These are phyloP conservation scores for Taphrina communis DNA, from an alignment of 1,139 yeast genomes.

Conservation along the genomic window DNA sequence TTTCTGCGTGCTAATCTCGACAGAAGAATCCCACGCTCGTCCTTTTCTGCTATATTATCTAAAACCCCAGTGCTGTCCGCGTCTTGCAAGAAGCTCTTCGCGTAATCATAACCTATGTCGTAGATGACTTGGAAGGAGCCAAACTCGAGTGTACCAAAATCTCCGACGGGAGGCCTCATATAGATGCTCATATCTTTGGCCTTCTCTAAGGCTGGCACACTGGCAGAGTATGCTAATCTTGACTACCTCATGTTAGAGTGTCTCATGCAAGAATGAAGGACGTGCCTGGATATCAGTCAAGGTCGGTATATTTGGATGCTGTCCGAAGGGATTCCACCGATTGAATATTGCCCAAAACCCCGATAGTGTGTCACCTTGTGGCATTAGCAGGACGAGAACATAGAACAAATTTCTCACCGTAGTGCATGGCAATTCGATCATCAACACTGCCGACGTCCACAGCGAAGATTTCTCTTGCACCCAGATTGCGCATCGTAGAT, in stretches of 20 bases:
- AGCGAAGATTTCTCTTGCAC: slow-evolving; percentile 86
- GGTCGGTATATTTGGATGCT: slow-evolving; percentile 85
- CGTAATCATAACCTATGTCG: slow-evolving; percentile 75
- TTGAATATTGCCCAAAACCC: slow-evolving; percentile 91
- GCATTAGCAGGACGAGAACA: background rate
- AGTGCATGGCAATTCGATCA: slow-evolving; percentile 85
- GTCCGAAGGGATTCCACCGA: slow-evolving; percentile 88
- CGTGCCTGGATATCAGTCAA: slow-evolving; percentile 85
- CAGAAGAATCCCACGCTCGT: background rate
- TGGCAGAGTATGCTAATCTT: slow-evolving; percentile 90
- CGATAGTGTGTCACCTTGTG: slow-evolving; percentile 70
- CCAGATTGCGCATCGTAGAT: slow-evolving; percentile 80
- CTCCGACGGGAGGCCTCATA: slow-evolving; percentile 90
- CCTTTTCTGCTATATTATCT: slow-evolving; percentile 20
- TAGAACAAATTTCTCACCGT: slow-evolving; percentile 58
- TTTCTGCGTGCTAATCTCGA: background rate
- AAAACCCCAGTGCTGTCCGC: slow-evolving; percentile 63
- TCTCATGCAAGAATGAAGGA: too few relatives aligned
- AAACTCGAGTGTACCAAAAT: slow-evolving; percentile 88
- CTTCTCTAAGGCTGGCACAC: slow-evolving; percentile 87
- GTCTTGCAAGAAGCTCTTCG: slow-evolving; percentile 62
- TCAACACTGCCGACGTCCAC: slow-evolving; percentile 98
- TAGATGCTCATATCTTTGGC: slow-evolving; percentile 86
- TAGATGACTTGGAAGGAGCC: slow-evolving; percentile 90
- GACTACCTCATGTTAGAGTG: slow-evolving; percentile 48